phyloP scores from a whole-genome alignment of 495 filamentous ascomycete genomes.

The Glarea lozoyensis region DNA sequence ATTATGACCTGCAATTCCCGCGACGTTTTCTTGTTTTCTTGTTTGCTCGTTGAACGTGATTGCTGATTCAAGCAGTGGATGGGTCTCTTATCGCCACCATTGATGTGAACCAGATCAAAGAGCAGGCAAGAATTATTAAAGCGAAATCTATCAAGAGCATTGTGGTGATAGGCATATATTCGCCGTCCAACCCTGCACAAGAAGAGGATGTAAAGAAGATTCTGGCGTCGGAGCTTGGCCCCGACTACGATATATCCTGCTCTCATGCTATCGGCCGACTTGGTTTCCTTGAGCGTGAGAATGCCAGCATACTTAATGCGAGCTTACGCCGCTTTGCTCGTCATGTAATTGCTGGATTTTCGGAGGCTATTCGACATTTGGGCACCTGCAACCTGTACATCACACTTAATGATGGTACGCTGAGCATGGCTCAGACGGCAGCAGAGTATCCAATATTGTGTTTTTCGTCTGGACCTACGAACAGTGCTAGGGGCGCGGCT shows the following conservation, averaged over 20 bases:
- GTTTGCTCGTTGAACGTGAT: not conserved
- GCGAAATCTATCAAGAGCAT: constrained; percentile 23
- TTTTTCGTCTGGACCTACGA: constrained; percentile 44
- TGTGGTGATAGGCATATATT: constrained; percentile 31
- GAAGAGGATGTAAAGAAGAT: constrained; percentile 14
- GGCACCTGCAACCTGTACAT: constrained; percentile 39
- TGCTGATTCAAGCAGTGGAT: constrained; percentile 22
- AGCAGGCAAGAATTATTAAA: constrained; percentile 25
- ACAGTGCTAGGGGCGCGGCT: constrained; percentile 41
- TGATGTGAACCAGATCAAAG: constrained; percentile 21
- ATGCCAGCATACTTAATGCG: constrained; percentile 45
- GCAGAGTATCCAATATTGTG: constrained; percentile 38
- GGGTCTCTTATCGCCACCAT: constrained; percentile 26
- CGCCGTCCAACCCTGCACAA: constrained; percentile 21
- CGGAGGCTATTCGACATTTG: constrained; percentile 31
- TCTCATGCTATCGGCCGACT: constrained; percentile 37
- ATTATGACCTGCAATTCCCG: too few species aligned
- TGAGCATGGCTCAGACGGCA: constrained; percentile 33
- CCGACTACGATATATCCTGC: constrained; percentile 19
- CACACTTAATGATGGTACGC: constrained; percentile 44
- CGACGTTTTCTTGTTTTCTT: too few species aligned
- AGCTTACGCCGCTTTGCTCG: constrained; percentile 35
- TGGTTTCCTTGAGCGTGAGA: constrained; percentile 42
- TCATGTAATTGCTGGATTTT: constrained; percentile 34
- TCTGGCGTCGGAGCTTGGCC: constrained; percentile 14